Evolutionary conservation across 768 basidiomycete genomes (phyloP), one percentile per base, ranked within the genome.

Genomic region (Lentinula sp.): DNA sequence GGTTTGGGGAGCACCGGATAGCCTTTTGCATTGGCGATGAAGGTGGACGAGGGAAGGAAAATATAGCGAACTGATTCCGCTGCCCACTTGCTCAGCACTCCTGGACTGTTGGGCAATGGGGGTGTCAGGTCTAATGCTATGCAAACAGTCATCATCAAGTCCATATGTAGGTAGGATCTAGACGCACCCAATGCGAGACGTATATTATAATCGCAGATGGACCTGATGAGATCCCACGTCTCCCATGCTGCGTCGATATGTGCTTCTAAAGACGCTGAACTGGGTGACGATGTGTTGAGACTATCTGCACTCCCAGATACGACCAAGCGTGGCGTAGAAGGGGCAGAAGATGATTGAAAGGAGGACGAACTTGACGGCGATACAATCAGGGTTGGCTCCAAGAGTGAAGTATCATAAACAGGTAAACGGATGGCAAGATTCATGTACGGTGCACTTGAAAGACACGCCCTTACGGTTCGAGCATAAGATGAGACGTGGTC

Each of bases 1-100:
- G 87, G 87, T 73, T 98, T 98, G 11, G 93, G 91, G 16, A 99
- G 82, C 5, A 99, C 97, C 0, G 97, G 97, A 71, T 97, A 99
- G 2, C 95, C 96, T 75, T 97, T 96, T 55, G 86, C 83, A 71
- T 99, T 99, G 10, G 95, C 87, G 67, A 98, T 95, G 72, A 98
- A 99, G 4, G 93, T 84, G 11, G 90, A 85, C 0, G 94, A 86
- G 4, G 97, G 95, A 1, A 98, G 77, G 73, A 93, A 91, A 59
- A 99, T 80, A 68, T 93, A 83, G 37, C 86, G 84, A n/a, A 95
- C 87, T 6, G 95, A 89, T 72, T 99, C 97, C 5, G 97, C 93
- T 2, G 87, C 81, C 97, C 97, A 98, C 67, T 95, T 86, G 63
- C 80, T 81, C 35, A 98, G 77, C 11, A 92, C 86, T 1, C 86